Conservation (phyloP, 2,329 filamentous ascomycete species). For the Scopulariopsis brevicaulis region DNA sequence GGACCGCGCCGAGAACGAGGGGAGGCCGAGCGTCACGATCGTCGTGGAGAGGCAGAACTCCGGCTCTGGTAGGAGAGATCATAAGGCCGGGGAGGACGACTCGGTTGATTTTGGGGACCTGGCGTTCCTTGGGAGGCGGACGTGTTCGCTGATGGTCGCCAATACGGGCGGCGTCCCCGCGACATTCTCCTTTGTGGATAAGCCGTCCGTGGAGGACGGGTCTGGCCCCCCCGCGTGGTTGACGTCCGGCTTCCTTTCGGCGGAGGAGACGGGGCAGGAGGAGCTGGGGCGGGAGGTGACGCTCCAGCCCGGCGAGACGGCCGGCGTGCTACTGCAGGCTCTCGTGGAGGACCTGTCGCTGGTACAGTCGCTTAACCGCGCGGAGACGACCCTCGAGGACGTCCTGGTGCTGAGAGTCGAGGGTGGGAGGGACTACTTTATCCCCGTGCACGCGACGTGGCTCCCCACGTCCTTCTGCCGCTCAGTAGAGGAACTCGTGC, state of each 20-base stretch:
- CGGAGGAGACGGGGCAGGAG: background rate
- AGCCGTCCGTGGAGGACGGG: constrained; percentile 37
- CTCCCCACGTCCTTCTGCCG: constrained; percentile 71
- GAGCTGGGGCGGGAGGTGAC: constrained; percentile 43
- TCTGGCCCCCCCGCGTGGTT: constrained; percentile 51
- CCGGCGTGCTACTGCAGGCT: constrained; percentile 56
- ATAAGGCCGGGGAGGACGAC: constrained; percentile 23
- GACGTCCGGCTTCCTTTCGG: constrained; percentile 48
- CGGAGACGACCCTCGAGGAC: constrained; percentile 59
- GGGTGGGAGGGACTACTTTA: constrained; percentile 82
- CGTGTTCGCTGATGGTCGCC: constrained; percentile 67
- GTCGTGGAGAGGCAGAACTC: constrained; percentile 56
- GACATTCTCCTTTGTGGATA: constrained; percentile 68
- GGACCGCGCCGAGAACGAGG: constrained; percentile 86
- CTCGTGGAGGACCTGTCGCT: constrained; percentile 52
- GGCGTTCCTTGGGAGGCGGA: constrained; percentile 54
- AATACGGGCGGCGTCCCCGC: constrained; percentile 83
- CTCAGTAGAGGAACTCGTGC: constrained; percentile 79
- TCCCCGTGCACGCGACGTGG: constrained; percentile 72
- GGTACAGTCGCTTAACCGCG: constrained; percentile 62
- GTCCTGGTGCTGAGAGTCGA: constrained; percentile 77
- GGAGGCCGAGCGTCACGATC: constrained; percentile 69
- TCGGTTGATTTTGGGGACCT: constrained; percentile 72
- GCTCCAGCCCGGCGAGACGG: constrained; percentile 76
- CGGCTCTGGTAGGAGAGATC: constrained; percentile 1